Conservation (phyloP, 768 basidiomycete genomes). For the Hortiboletus campestris region DNA sequence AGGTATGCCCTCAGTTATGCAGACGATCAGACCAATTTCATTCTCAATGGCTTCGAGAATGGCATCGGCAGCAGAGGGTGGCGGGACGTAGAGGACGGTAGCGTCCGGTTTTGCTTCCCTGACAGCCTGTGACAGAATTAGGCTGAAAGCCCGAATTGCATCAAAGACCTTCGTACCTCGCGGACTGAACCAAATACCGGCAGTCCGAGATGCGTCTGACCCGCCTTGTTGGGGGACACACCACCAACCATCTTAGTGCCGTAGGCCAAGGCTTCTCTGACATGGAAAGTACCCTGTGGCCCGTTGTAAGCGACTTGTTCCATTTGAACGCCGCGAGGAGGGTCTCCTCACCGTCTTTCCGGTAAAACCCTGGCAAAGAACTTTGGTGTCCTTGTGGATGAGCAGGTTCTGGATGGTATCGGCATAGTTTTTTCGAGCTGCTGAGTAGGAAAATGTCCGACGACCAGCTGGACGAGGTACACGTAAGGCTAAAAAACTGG, state of each 20-base stretch:
- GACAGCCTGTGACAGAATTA: conserved; percentile 62
- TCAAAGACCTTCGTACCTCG: conserved; percentile 56
- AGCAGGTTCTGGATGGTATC: conserved; percentile 89
- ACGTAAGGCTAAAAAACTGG: neutral
- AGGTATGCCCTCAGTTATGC: conserved; percentile 98
- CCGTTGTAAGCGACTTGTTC: conserved; percentile 4
- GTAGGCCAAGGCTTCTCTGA: conserved; percentile 87
- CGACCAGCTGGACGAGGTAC: conserved; percentile 48
- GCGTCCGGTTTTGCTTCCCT: conserved; percentile 86
- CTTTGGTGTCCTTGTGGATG: conserved; percentile 93
- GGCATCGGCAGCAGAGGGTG: conserved; percentile 93
- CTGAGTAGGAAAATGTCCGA: conserved; percentile 81
- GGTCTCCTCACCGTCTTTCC: conserved; percentile 80
- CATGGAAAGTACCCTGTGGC: conserved; percentile 91
- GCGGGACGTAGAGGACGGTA: conserved; percentile 95
- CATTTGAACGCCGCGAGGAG: neutral
- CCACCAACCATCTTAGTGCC: conserved; percentile 99
- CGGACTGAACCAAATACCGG: conserved; percentile 91
- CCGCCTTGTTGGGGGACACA: conserved; percentile 95
- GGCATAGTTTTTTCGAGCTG: conserved; percentile 73
- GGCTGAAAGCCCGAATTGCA: neutral
- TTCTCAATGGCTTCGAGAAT: conserved; percentile 99
- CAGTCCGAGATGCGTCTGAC: conserved; percentile 90
- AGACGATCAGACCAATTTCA: conserved; percentile 96
- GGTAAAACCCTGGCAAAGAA: conserved; percentile 89